These are phyloP conservation scores for Ophiostoma ulmi DNA, from an alignment of 2,329 filamentous ascomycete species.

Conservation along the genomic window DNA sequence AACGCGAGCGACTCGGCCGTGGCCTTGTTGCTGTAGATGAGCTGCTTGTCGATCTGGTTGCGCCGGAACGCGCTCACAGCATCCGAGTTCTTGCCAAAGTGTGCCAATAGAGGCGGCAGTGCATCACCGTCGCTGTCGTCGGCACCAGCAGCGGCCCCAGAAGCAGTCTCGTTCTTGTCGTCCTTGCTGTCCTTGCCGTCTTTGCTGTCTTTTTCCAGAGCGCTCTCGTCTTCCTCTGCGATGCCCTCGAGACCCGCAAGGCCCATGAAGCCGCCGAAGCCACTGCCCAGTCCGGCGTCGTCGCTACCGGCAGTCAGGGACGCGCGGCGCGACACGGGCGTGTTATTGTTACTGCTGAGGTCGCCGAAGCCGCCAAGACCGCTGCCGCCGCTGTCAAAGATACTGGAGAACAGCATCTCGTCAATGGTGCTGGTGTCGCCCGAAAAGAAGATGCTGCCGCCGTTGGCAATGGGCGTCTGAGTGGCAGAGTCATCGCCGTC, in stretches of 20 bases:
- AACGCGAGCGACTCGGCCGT: slow-evolving; percentile 60
- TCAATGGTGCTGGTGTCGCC: not conserved
- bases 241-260: slow-evolving; percentile 4
- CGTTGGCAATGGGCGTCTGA: slow-evolving; percentile 30
- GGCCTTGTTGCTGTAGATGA: slow-evolving; percentile 56
- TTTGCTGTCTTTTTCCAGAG: not conserved
- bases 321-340: not conserved
- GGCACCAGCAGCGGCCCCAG: not conserved
- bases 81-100: slow-evolving; percentile 61
- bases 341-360: not conserved
- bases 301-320: not conserved
- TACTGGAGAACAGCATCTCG: slow-evolving; percentile 11
- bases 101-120: slow-evolving; percentile 53
- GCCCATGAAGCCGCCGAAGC: not conserved
- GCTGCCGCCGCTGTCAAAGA: slow-evolving; percentile 10
- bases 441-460: not conserved
- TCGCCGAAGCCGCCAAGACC: not conserved
- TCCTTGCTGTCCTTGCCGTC: slow-evolving; percentile 32
- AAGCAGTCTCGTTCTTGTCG: slow-evolving; percentile 26
- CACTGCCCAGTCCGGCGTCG: not conserved
- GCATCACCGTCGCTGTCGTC: slow-evolving; percentile 33
- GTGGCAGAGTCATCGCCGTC: slow-evolving; percentile 47
- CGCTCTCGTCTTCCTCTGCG: slow-evolving; percentile 12
- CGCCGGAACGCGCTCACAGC: slow-evolving; percentile 74
- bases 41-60: slow-evolving; percentile 58